Percentiles rank a stretch among this genome's conserved stretches.
Evolutionary conservation across 2,329 filamentous ascomycete species (phyloP).

Genomic region (Exserohilum turcica): DNA sequence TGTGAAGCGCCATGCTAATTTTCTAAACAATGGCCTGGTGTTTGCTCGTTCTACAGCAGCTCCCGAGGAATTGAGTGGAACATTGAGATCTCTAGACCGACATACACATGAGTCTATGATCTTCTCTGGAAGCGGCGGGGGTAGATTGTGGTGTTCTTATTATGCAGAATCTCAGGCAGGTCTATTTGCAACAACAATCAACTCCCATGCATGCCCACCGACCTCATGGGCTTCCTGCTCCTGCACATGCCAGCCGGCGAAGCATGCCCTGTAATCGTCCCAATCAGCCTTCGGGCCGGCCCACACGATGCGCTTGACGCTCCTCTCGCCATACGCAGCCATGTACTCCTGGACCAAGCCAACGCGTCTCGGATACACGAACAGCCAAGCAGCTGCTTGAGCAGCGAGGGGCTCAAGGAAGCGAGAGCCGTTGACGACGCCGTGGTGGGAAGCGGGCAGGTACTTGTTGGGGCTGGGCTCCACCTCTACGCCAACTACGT

Average conservation of each 20-base stretch:
- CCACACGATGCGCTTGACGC: constrained; percentile 49
- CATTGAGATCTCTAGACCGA: too few species aligned
- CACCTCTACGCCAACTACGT: constrained; percentile 57
- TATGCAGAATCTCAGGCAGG: neutral
- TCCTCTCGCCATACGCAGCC: constrained; percentile 33
- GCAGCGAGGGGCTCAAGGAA: constrained; percentile 50
- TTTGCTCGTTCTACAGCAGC: too few species aligned
- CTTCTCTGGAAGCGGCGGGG: too few species aligned
- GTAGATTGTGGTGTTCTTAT: neutral
- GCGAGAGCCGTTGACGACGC: constrained; percentile 53
- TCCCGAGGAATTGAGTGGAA: too few species aligned
- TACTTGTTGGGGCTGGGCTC: constrained; percentile 52
- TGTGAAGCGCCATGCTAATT: too few species aligned
- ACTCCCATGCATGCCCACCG: constrained; percentile 43
- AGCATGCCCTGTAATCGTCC: constrained; percentile 41
- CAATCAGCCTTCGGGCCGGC: constrained; percentile 53
- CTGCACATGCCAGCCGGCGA: constrained; percentile 29
- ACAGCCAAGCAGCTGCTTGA: constrained; percentile 55
- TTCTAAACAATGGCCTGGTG: too few species aligned
- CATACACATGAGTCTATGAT: too few species aligned
- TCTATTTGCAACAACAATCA: constrained; percentile 33
- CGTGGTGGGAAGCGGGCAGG: constrained; percentile 50
- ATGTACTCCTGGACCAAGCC: constrained; percentile 55
- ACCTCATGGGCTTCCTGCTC: constrained; percentile 29
- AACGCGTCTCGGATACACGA: constrained; percentile 60